phyloP scores from a whole-genome alignment of 2,329 filamentous ascomycete species.

The Talaromyces sp. region DNA sequence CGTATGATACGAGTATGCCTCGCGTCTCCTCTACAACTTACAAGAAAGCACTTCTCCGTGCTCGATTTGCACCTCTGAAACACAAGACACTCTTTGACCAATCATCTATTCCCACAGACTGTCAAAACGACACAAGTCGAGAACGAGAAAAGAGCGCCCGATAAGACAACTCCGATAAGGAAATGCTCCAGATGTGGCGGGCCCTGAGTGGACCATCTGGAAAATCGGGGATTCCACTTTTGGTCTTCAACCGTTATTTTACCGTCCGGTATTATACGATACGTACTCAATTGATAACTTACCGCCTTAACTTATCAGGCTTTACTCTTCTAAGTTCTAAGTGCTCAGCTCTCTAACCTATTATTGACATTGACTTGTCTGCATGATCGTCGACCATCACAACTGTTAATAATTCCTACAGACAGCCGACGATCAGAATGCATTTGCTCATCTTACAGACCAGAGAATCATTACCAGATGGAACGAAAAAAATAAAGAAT shows the following conservation, averaged over 20 bases:
- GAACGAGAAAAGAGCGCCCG: background rate
- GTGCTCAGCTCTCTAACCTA: too few relatives aligned
- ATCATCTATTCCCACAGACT: background rate
- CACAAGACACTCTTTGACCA: background rate
- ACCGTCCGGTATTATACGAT: background rate
- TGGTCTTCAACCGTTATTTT: background rate
- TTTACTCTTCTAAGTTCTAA: too few relatives aligned
- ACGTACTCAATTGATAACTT: background rate
- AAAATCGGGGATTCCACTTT: background rate
- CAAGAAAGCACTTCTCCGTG: too few relatives aligned
- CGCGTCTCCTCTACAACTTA: too few relatives aligned
- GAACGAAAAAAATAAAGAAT: background rate
- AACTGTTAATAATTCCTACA: too few relatives aligned
- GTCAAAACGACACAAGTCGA: background rate
- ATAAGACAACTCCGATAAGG: background rate
- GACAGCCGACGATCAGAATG: background rate
- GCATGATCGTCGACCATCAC: too few relatives aligned
- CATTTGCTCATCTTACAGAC: background rate
- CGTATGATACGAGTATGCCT: background rate
- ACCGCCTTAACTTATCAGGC: background rate
- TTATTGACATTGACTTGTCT: too few relatives aligned
- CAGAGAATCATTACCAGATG: background rate
- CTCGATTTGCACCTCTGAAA: background rate
- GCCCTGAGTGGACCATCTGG: background rate
- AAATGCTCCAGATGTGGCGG: conserved; percentile 1